phyloP scores from a whole-genome alignment of 108 stramenopile species.

The Discostella pseudostelligera region DNA sequence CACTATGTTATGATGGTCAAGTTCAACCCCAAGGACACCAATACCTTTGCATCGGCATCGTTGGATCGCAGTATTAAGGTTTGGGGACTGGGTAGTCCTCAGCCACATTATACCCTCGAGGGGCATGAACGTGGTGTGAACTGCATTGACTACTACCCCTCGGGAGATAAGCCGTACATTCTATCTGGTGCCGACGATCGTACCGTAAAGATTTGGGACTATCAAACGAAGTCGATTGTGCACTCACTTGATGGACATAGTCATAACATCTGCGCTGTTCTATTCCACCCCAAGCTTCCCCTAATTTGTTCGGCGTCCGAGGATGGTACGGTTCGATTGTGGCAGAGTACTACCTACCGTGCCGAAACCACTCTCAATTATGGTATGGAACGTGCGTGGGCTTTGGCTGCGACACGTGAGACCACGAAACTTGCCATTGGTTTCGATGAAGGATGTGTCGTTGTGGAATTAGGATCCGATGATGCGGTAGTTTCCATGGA shows the following conservation, averaged over 20 bases:
- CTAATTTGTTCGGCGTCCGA: slow-evolving; percentile 96
- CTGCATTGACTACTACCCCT: slow-evolving; percentile 98
- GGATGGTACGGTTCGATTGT: slow-evolving; percentile 98
- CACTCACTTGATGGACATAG: slow-evolving; percentile 97
- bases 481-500: slow-evolving; percentile 99
- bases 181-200: slow-evolving; percentile 97
- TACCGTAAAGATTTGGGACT: slow-evolving; percentile 97
- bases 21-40: slow-evolving; percentile 99
- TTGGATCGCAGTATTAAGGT: slow-evolving; percentile 97
- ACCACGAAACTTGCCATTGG: slow-evolving; percentile 98
- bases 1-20: slow-evolving; percentile 99
- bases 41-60: slow-evolving; percentile 97
- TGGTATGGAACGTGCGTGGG: slow-evolving; percentile 98
- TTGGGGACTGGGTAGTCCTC: slow-evolving; percentile 90
- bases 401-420: slow-evolving; percentile 89
- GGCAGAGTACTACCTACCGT: slow-evolving; percentile 98
- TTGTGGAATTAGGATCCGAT: slow-evolving; percentile 96
- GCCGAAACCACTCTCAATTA: slow-evolving; percentile 98
- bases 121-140: slow-evolving; percentile 99
- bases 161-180: slow-evolving; percentile 98
- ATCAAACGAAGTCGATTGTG: slow-evolving; percentile 90
- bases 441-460: slow-evolving; percentile 98
- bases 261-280: slow-evolving; percentile 96
- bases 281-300: slow-evolving; percentile 99
- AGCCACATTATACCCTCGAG: slow-evolving; percentile 96